Percentiles rank a stretch among this genome's conserved stretches.
Conservation (phyloP, 305 asterid genomes). For the Solanum hybrid region DNA sequence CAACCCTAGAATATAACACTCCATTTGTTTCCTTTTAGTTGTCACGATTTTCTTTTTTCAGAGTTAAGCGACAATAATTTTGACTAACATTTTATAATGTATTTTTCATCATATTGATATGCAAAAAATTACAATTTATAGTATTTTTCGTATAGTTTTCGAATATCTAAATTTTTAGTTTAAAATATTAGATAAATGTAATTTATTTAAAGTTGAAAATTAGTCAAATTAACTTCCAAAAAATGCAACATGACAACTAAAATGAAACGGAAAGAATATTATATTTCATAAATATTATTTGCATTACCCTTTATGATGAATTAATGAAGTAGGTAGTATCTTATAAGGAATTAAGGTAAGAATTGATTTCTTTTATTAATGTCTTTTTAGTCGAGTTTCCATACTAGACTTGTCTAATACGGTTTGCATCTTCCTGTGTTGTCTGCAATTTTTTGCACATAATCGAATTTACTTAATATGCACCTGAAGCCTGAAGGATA, state of each 20-base stretch:
- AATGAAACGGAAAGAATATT: neutral
- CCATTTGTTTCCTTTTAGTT: neutral
- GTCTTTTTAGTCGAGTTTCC: rapidly evolving
- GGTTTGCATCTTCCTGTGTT: rapidly evolving
- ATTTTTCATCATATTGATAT: too few species aligned
- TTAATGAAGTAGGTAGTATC: neutral
- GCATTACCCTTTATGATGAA: neutral
- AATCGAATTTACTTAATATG: too few species aligned
- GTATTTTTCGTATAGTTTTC: neutral
- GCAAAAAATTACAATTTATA: neutral
- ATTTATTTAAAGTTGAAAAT: too few species aligned
- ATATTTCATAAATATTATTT: neutral
- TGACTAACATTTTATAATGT: too few species aligned
- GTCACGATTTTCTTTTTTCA: too few species aligned
- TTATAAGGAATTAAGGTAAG: neutral
- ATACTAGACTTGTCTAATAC: neutral
- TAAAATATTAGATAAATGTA: too few species aligned
- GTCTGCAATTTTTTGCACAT: rapidly evolving
- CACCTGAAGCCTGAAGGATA: too few species aligned
- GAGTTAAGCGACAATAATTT: neutral
- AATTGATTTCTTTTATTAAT: neutral
- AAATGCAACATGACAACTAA: neutral
- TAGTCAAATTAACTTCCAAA: neutral
- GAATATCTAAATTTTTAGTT: too few species aligned
- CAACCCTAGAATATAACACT: neutral